These are phyloP conservation scores for Penicillium frequentans DNA, from an alignment of 2,329 filamentous ascomycete genomes.

Conservation along the genomic window DNA sequence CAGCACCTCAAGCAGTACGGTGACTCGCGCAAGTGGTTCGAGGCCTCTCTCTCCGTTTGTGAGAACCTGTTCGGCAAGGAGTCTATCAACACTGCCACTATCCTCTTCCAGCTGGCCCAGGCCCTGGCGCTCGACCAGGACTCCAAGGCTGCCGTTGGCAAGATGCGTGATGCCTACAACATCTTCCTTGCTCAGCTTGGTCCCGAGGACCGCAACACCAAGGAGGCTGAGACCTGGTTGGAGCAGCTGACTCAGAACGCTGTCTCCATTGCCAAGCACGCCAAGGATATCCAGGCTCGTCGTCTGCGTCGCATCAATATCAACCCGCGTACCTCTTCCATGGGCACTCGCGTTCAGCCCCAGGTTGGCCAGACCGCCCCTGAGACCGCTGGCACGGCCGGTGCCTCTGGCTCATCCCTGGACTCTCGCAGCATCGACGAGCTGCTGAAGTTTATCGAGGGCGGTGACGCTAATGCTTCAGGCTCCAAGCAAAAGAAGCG, in stretches of 20 bases:
- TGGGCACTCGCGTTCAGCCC: slow-evolving; percentile 62
- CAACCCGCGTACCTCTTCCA: slow-evolving; percentile 56
- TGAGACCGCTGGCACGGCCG: slow-evolving; percentile 46
- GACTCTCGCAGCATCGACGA: slow-evolving; percentile 90
- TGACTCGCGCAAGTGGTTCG: slow-evolving; percentile 95
- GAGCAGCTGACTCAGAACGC: slow-evolving; percentile 95
- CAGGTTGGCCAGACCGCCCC: slow-evolving; percentile 61
- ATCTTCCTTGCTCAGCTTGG: slow-evolving; percentile 90
- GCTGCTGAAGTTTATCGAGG: slow-evolving; percentile 91
- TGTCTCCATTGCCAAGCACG: slow-evolving; percentile 89
- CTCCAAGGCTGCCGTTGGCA: slow-evolving; percentile 82
- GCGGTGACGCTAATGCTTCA: slow-evolving; percentile 48
- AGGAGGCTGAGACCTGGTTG: slow-evolving; percentile 95
- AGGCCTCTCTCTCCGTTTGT: slow-evolving; percentile 84
- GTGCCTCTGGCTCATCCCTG: slow-evolving; percentile 46
- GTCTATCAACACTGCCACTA: slow-evolving; percentile 88
- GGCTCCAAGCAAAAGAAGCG: slow-evolving; percentile 48
- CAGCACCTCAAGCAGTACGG: slow-evolving; percentile 93
- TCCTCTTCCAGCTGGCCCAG: slow-evolving; percentile 96
- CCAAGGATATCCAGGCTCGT: slow-evolving; percentile 78
- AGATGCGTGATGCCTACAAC: slow-evolving; percentile 95
- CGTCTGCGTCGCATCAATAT: slow-evolving; percentile 72
- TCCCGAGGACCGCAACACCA: slow-evolving; percentile 91
- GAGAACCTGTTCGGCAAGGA: slow-evolving; percentile 85
- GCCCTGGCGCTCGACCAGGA: slow-evolving; percentile 94